Base-by-base conservation (phyloP, 2,329 filamentous ascomycete species). In the Akanthomyces uredinophilus region DNA sequence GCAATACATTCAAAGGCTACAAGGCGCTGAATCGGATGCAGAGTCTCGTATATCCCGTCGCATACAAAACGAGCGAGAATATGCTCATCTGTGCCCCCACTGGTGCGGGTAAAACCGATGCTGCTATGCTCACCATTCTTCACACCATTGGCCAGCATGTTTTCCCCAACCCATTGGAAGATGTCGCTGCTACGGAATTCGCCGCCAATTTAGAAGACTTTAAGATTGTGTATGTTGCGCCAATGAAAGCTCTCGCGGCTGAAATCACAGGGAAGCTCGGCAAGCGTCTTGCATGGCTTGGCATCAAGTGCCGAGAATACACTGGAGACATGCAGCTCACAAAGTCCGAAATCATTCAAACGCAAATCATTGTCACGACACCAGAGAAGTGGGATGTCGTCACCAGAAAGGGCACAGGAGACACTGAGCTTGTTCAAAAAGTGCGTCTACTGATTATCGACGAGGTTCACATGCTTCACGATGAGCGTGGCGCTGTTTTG, bases 311-410 rank as follows among this genome's bases (percentile, higher is more conserved):
- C 66, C 89, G 95, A 65, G 95, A 99, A 75, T 87, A 96, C 73
- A 99, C 95, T 53, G 95, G 95, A 70, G 95, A 99, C 73, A 99
- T 99, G 95, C 95, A 99, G 72, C 83, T 99, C 62, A 97, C 94
- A 54, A 99, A 99, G 75, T 84, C 91, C 2, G 96, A 99, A 75
- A 96, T 99, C 64, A 84, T 97, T 18, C 88, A 93, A 66, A 99
- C 95, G 0, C 95, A 99, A 72, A 95, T 99, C 68, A 96, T 99
- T 64, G 95, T 99, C 55, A 99, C 96, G 0, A 99, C 95, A 0
- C 95, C 95, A 41, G 95, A 99, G 77, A 99, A 99, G 76, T 99
- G 96, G 96, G 95, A 99, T 73, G 95, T 99, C 1, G 91, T 99
- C 5, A 99, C 95, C 3, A 85, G 95, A 64, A 99, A 98, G 76